Evolutionary conservation across 192 early-diverging fungal species (phyloP).

Genomic region (Backusella psychrophila): DNA sequence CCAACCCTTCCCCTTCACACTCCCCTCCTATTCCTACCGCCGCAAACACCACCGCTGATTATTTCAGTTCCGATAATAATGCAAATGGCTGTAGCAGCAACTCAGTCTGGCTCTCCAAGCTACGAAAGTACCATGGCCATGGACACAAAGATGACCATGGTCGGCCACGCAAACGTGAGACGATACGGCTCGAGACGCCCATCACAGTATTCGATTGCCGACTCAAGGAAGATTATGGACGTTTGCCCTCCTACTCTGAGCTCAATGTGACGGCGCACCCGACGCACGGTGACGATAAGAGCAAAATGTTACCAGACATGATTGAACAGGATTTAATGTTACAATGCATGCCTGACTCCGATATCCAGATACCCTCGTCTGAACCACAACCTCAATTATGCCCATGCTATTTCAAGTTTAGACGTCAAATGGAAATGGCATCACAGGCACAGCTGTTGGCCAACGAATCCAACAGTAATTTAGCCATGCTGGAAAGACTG

Average conservation of each 20-base stretch:
- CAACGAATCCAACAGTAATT: neutral
- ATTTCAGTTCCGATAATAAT: neutral
- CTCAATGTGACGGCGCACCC: conserved; percentile 9
- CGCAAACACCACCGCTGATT: neutral
- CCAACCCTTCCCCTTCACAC: neutral
- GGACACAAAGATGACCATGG: neutral
- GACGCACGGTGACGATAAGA: neutral
- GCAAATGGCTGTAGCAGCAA: neutral
- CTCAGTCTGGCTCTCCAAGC: neutral
- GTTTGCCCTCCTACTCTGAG: conserved; percentile 26
- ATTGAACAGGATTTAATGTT: conserved; percentile 14
- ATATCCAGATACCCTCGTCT: neutral
- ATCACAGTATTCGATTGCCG: conserved; percentile 30
- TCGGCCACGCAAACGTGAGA: neutral
- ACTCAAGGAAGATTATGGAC: conserved; percentile 27
- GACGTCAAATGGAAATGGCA: conserved; percentile 23
- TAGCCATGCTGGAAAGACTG: conserved; percentile 2
- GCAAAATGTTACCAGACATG: neutral
- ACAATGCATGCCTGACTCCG: conserved; percentile 13
- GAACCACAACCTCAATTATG: conserved; percentile 12
- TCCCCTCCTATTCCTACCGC: neutral
- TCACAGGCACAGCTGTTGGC: conserved; percentile 7
- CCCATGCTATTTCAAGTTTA: conserved; percentile 22
- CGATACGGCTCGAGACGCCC: conserved; percentile 9
- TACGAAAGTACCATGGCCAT: neutral